phyloP scores from a whole-genome alignment of 257 asterid genomes.

The Paulownia fortunei region DNA sequence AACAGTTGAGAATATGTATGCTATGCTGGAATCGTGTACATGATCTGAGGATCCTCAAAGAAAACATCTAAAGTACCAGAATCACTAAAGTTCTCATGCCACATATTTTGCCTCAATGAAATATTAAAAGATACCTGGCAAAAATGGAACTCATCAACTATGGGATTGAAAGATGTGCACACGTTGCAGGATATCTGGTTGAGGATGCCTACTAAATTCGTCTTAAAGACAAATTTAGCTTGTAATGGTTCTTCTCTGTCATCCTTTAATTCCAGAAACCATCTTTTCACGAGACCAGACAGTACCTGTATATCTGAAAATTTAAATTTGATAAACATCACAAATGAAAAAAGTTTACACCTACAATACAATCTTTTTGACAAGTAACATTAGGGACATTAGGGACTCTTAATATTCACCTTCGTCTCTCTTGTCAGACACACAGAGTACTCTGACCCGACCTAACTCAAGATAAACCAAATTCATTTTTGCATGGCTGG shows the following conservation, averaged over 20 bases:
- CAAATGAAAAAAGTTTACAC: not conserved
- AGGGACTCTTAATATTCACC: slow-evolving; percentile 10
- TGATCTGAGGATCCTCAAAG: slow-evolving; percentile 16
- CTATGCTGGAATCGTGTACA: slow-evolving; percentile 1
- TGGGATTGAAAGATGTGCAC: slow-evolving; percentile 54
- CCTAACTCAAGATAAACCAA: slow-evolving; percentile 14
- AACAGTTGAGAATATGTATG: slow-evolving; percentile 1
- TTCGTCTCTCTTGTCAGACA: slow-evolving; percentile 13
- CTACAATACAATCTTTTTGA: not conserved
- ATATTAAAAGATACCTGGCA: slow-evolving; percentile 66
- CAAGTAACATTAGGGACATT: not conserved
- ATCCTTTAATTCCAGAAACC: slow-evolving; percentile 79
- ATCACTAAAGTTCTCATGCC: slow-evolving; percentile 15
- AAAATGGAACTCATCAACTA: slow-evolving; percentile 61
- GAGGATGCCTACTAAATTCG: slow-evolving; percentile 51
- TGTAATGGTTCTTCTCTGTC: slow-evolving; percentile 62
- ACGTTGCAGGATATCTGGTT: slow-evolving; percentile 84
- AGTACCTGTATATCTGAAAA: slow-evolving; percentile 69
- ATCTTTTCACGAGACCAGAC: slow-evolving; percentile 66
- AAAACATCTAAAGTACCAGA: slow-evolving; percentile 13
- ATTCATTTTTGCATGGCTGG: slow-evolving; percentile 2
- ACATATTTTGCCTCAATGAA: slow-evolving; percentile 23
- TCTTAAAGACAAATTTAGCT: slow-evolving; percentile 76
- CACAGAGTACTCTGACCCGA: slow-evolving; percentile 9
- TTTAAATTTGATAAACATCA: slow-evolving; percentile 34